phyloP scores from a whole-genome alignment of 257 asterid genomes.

The Solanum lycopersicoides region DNA sequence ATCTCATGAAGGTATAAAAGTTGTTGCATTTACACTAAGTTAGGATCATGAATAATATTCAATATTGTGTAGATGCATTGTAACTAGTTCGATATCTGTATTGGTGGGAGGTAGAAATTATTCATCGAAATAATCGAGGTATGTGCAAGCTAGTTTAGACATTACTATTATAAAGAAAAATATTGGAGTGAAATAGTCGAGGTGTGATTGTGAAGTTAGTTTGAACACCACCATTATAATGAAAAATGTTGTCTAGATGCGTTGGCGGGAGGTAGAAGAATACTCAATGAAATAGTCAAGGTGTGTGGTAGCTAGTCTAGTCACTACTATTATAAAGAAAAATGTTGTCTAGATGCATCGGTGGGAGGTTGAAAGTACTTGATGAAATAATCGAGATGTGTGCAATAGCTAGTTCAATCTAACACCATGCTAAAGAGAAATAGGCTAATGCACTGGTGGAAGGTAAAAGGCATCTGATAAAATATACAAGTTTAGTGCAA shows the following conservation, averaged over 20 bases:
- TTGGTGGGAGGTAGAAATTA: background rate
- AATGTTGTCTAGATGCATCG: background rate
- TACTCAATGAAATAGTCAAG: background rate
- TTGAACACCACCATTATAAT: background rate
- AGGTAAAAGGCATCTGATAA: background rate
- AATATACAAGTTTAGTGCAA: too few relatives aligned
- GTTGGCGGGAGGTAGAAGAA: background rate
- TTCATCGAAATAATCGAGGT: background rate
- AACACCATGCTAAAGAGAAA: background rate
- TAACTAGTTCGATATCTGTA: background rate
- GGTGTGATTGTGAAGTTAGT: background rate
- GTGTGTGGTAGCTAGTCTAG: background rate
- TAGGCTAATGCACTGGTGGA: background rate
- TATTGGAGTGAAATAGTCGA: background rate
- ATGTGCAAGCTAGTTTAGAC: background rate
- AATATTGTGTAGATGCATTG: background rate
- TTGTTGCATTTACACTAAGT: background rate
- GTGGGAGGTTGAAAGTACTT: background rate
- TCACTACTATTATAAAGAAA: background rate
- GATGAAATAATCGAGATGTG: background rate
- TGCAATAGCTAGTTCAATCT: background rate
- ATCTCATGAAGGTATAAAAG: slow-evolving; percentile 59
- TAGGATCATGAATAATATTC: background rate
- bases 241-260: background rate
- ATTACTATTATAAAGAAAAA: background rate